Evolutionary conservation across 2,329 filamentous ascomycete species (phyloP), one percentile per base, ranked within the genome.

Genomic region (Xylaria sp.): DNA sequence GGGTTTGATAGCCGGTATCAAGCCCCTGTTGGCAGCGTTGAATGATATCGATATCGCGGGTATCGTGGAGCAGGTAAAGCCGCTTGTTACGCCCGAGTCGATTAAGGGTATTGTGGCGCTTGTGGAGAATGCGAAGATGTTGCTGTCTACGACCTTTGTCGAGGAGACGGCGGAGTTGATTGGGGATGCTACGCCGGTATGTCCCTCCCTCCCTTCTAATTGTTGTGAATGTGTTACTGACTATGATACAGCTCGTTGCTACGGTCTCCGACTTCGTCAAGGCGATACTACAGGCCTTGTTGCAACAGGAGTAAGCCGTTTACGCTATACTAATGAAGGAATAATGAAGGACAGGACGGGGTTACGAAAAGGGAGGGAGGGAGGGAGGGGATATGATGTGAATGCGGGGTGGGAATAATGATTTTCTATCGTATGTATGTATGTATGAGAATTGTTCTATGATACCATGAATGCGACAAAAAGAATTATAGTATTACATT

Each of bases 121-220:
- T 3, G 62, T 78, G 4, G 69, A 67, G 30, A 78, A 79, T 37
- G 76, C 76, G 0, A 72, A 75, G 56, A 60, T 66, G 23, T 65
- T 79, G 11, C 63, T 79, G 5, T 74, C 71, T 3, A 63, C 70
- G 34, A 69, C 71, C 0, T 79, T 79, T 63, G 74, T 79, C 5
- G 69, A 71, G 18, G 75, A 79, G 61, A 76, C 76, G 44, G 71
- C 70, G 2, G 76, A 78, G 58, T 66, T 79, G 39, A 78, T 78
- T 65, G 74, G 71, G 30, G 75, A 77, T 59, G 75, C 75, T 2
- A 76, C 75, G 63, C 75, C 74, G 55, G 74, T 76, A 74, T 70
- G 73, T 50, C 23, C 13, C n/a, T n/a, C n/a, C 13, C 16, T 16
- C 9, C 1, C 34, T 35, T 23, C n/a, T 55, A 11, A 16, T 39